phyloP scores from a whole-genome alignment of 306 rosid genomes.

The Hippophae gyantsensis region DNA sequence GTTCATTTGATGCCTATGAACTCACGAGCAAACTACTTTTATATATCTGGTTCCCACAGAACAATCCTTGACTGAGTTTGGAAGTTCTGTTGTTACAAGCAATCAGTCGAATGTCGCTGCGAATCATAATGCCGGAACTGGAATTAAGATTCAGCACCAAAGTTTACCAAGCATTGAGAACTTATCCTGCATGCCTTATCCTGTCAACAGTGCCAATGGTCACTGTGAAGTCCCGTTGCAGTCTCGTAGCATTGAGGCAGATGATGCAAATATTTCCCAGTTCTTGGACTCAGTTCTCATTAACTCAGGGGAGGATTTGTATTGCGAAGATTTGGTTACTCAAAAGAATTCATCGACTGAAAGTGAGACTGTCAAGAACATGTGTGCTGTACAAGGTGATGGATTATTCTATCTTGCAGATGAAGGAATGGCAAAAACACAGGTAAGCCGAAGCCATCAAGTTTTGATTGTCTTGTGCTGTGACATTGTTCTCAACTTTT shows the following conservation, averaged over 20 bases:
- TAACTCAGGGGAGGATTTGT: conserved; percentile 31
- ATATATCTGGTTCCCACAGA: too few species aligned
- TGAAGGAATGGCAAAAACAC: too few species aligned
- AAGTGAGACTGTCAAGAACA: too few species aligned
- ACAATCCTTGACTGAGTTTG: too few species aligned
- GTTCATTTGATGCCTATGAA: conserved; percentile 12
- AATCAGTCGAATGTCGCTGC: too few species aligned
- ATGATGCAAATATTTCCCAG: conserved; percentile 23
- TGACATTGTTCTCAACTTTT: background rate
- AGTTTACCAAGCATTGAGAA: conserved; percentile 14
- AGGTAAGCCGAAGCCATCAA: too few species aligned
- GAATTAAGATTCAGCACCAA: too few species aligned
- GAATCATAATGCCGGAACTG: too few species aligned
- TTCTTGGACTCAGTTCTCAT: conserved; percentile 28
- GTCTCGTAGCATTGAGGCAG: conserved; percentile 37
- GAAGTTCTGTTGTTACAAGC: too few species aligned
- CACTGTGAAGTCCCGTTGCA: conserved; percentile 25
- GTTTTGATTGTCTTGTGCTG: too few species aligned
- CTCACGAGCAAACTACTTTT: conserved; percentile 20
- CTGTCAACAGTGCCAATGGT: conserved; percentile 23
- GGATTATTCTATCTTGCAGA: too few species aligned
- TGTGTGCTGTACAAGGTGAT: too few species aligned
- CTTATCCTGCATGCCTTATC: conserved; percentile 12
- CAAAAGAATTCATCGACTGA: background rate
- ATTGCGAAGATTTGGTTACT: background rate